Conservation (phyloP, 2,329 filamentous ascomycete genomes). For the Ramularia endophylla region DNA sequence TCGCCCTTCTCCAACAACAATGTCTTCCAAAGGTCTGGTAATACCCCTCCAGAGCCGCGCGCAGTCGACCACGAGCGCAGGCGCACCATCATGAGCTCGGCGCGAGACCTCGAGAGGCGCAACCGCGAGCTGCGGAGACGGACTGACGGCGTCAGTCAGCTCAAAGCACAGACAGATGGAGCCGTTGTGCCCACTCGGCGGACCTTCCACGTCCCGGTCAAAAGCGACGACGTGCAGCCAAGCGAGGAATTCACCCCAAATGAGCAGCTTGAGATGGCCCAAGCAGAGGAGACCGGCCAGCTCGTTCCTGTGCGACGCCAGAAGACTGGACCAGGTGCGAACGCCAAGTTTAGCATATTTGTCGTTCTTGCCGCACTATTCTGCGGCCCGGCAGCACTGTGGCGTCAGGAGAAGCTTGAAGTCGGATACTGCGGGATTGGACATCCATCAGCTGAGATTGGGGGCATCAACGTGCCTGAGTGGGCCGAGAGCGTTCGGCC, state of each 20-base stretch:
- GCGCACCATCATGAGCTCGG: conserved; percentile 45
- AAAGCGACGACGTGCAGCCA: conserved; percentile 50
- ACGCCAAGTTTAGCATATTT: conserved; percentile 57
- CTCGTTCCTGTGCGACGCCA: conserved; percentile 39
- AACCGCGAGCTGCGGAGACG: conserved; percentile 38
- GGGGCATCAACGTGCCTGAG: conserved; percentile 63
- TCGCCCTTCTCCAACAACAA: conserved; percentile 84
- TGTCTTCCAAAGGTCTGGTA: conserved; percentile 63
- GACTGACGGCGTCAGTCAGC: conserved; percentile 36
- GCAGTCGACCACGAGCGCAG: conserved; percentile 60
- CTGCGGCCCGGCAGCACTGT: conserved; percentile 71
- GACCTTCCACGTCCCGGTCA: conserved; percentile 54
- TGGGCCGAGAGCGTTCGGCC: conserved; percentile 67
- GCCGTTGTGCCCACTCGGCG: conserved; percentile 50
- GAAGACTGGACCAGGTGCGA: conserved; percentile 38
- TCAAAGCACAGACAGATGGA: conserved; percentile 49
- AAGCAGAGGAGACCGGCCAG: conserved; percentile 50
- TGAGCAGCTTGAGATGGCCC: conserved; percentile 73
- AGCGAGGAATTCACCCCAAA: conserved; percentile 95
- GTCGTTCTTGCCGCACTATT: conserved; percentile 66
- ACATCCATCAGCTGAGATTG: conserved; percentile 53
- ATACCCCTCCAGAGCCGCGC: conserved; percentile 20
- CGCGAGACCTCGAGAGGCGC: conserved; percentile 36
- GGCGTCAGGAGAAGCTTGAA: conserved; percentile 90
- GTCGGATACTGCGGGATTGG: conserved; percentile 91